phyloP scores from a whole-genome alignment of 2,329 filamentous ascomycete species.

The Scolecobasidium constrictum region DNA sequence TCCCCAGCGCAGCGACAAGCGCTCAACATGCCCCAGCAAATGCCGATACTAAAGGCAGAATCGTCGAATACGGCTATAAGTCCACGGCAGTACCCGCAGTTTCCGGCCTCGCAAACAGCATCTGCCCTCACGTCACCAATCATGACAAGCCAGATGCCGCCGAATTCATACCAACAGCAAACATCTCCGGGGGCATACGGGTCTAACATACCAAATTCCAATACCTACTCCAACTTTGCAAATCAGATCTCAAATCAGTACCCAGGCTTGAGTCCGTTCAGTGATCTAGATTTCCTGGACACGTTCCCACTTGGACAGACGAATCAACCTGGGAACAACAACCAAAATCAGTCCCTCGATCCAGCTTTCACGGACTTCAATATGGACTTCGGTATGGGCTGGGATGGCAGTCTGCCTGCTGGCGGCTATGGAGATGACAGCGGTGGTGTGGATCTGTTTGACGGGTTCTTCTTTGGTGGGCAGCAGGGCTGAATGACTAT shows the following conservation, averaged over 20 bases:
- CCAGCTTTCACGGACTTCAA: slow-evolving; percentile 2
- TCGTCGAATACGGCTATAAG: not conserved
- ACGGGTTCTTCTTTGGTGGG: slow-evolving; percentile 60
- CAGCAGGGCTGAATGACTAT: slow-evolving; percentile 2
- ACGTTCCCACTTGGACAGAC: slow-evolving; percentile 29
- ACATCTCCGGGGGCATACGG: slow-evolving; percentile 7
- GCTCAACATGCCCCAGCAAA: not conserved
- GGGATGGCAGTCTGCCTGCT: slow-evolving; percentile 28
- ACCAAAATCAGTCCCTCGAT: not conserved
- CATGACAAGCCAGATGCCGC: slow-evolving; percentile 10
- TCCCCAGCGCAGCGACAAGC: not conserved
- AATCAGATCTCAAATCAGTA: slow-evolving; percentile 18
- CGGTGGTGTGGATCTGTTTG: slow-evolving; percentile 42
- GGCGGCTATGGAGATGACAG: slow-evolving; percentile 28
- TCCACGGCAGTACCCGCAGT: not conserved
- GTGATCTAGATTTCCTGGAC: slow-evolving; percentile 45
- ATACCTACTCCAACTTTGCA: slow-evolving; percentile 19
- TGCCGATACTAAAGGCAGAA: not conserved
- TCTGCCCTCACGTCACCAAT: slow-evolving; percentile 14
- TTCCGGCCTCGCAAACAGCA: slow-evolving; percentile 10
- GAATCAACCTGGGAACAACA: slow-evolving; percentile 11
- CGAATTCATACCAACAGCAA: slow-evolving; percentile 13
- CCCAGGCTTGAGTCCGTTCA: slow-evolving; percentile 24
- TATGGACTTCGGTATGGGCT: slow-evolving; percentile 36
- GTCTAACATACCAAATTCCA: slow-evolving; percentile 11